Base-by-base conservation (phyloP, 805 yeast species). In the Candida patagonica region DNA sequence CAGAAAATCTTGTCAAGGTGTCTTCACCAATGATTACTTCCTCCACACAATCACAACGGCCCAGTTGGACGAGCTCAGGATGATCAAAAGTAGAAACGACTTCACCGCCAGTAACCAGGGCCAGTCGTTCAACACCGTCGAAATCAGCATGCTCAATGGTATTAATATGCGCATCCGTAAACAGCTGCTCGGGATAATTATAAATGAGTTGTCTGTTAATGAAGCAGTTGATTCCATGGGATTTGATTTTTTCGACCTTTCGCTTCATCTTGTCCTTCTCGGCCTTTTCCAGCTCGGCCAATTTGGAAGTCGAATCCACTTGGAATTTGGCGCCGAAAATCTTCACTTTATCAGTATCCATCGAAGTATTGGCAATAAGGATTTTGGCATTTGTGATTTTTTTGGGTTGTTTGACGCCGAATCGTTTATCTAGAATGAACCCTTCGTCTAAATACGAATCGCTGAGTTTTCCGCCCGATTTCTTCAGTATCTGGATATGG, bases 81-180 rank as follows among this genome's bases (percentile, higher is more conserved):
- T 79, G 71, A 58, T 92, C 99, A 59, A 92, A 92, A 1, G 97
- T 89, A 6, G 97, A 87, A 1, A 80, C 95, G 39, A 92, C 96
- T 68, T 92, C 97, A 57, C 96, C 98, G 38, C 98, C 98, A 9
- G 97, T 88, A 24, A 87, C 98, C 30, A 89, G 69, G 2, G 98
- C 95, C 50, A 92, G 73, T 59, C 97, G 78, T 68, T 92, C 98
- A 41, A 92, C 85, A 55, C 97, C 99, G 56, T 85, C 97, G 54
- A 92, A 92, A 62, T 92, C 98, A 12, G 98, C 97, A 59, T 92
- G 98, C 63, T 92, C 98, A 48, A 92, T 86, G 17, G 96, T 78
- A 62, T 85, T 88, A 53, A 92, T 83, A 40, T 78, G 76, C 31
- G 86, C 64, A 51, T 89, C 98, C 5, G 94, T 73, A 56, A 92